A percentile compares a stretch with the other conserved stretches of the same genome.
Evolutionary conservation across 208 protist genomes (phyloP).

Genomic region (Wallacemonas collosoma): DNA sequence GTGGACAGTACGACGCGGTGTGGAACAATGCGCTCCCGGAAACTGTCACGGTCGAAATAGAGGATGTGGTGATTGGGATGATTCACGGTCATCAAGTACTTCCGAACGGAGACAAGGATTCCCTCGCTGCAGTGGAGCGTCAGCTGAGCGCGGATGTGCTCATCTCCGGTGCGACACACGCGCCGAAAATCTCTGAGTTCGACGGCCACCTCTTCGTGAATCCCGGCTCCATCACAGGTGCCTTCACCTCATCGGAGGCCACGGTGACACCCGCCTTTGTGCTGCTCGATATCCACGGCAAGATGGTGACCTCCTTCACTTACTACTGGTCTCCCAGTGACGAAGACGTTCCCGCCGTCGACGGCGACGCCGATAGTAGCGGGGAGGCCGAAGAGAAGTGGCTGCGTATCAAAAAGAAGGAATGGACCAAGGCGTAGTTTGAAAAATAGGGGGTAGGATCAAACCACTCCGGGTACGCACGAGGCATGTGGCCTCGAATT

Average conservation of each 20-base stretch:
- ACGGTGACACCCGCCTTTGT: slow-evolving; percentile 95
- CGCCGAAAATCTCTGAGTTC: slow-evolving; percentile 89
- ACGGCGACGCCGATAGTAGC: slow-evolving; percentile 9
- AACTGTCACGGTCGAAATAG: slow-evolving; percentile 93
- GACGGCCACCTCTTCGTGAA: slow-evolving; percentile 98
- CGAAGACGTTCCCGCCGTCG: slow-evolving; percentile 15
- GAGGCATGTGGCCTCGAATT: too few relatives aligned
- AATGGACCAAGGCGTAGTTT: slow-evolving; percentile 53
- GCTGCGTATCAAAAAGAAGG: slow-evolving; percentile 72
- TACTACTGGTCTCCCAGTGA: slow-evolving; percentile 55
- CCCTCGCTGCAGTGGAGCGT: slow-evolving; percentile 94
- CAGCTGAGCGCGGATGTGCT: slow-evolving; percentile 98
- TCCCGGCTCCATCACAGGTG: slow-evolving; percentile 98
- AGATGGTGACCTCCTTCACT: slow-evolving; percentile 65
- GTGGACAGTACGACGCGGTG: slow-evolving; percentile 96
- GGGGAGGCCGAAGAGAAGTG: slow-evolving; percentile 25
- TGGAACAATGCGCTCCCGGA: slow-evolving; percentile 81
- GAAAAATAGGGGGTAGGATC: too few relatives aligned
- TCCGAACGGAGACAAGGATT: slow-evolving; percentile 95
- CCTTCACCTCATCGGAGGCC: slow-evolving; percentile 68
- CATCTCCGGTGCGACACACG: slow-evolving; percentile 96
- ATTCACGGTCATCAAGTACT: slow-evolving; percentile 98
- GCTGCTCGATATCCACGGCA: slow-evolving; percentile 96
- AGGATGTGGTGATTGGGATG: slow-evolving; percentile 97
- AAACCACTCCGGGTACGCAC: too few relatives aligned